A percentile compares a stretch with the other conserved stretches of the same genome.
Conservation (phyloP, 129 eudicot species). For the Gnaphalium uliginosum region DNA sequence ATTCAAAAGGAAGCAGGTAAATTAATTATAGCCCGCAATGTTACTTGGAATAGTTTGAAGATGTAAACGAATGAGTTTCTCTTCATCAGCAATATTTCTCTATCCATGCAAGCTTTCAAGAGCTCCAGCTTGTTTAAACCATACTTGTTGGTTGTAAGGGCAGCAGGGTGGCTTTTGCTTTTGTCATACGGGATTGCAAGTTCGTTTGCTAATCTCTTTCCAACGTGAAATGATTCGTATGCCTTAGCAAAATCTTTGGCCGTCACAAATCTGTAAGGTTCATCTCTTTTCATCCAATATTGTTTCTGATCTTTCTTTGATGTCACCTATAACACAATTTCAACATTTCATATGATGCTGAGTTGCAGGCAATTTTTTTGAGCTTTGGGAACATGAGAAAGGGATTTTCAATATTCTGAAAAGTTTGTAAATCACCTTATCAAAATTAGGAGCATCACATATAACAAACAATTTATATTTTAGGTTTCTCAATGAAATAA, state of each 20-base stretch:
- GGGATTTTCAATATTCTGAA: background rate
- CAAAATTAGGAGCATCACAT: too few relatives aligned
- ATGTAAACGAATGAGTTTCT: constrained; percentile 80
- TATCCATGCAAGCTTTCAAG: constrained; percentile 55
- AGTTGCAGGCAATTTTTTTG: background rate
- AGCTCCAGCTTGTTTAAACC: constrained; percentile 54
- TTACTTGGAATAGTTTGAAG: constrained; percentile 61
- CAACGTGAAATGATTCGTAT: constrained; percentile 62
- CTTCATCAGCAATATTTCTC: constrained; percentile 79
- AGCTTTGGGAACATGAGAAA: too few relatives aligned
- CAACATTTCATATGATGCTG: background rate
- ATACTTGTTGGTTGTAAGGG: constrained; percentile 60
- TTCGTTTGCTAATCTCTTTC: constrained; percentile 37
- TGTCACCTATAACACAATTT: constrained; percentile 60
- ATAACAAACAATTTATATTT: too few relatives aligned
- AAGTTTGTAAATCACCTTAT: background rate
- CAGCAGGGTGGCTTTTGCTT: constrained; percentile 81
- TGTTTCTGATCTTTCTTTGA: constrained; percentile 86
- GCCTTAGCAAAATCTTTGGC: constrained; percentile 64
- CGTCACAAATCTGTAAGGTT: constrained; percentile 65
- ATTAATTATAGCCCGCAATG: background rate
- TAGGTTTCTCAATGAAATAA: too few relatives aligned
- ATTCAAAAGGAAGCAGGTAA: background rate
- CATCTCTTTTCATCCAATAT: constrained; percentile 59
- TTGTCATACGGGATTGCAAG: constrained; percentile 67